Evolutionary conservation across 768 basidiomycete genomes (phyloP).

Genomic region (Gloeophyllum trabeum): DNA sequence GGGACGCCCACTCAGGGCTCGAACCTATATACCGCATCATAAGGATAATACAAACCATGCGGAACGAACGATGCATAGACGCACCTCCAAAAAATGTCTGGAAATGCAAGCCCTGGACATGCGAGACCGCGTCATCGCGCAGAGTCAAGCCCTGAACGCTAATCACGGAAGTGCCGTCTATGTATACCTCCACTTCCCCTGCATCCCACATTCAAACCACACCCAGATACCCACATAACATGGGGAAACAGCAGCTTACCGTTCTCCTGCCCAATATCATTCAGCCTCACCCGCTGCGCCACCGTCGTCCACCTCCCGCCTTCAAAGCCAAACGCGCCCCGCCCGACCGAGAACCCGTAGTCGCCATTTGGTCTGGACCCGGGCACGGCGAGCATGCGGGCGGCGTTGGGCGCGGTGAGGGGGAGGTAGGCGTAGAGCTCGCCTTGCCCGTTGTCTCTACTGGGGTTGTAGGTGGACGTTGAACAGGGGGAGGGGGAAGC

Average conservation of each 20-base stretch:
- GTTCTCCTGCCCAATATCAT: constrained; percentile 44
- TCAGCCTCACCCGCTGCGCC: constrained; percentile 51
- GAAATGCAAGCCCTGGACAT: constrained; percentile 60
- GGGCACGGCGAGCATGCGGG: constrained; percentile 31
- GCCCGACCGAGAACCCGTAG: constrained; percentile 57
- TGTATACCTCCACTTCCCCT: constrained; percentile 60
- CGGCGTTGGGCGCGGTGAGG: constrained; percentile 29
- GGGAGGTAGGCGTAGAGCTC: constrained; percentile 69
- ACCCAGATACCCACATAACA: neutral
- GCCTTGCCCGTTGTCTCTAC: constrained; percentile 37
- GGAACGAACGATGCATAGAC: constrained; percentile 5
- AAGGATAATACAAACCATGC: too few species aligned
- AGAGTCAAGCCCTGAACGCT: constrained; percentile 35
- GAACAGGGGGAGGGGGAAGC: constrained; percentile 3
- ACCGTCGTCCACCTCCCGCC: constrained; percentile 57
- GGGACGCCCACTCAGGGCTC: constrained; percentile 47
- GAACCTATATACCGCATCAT: constrained; percentile 25
- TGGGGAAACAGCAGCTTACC: constrained; percentile 27
- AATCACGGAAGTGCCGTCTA: constrained; percentile 51
- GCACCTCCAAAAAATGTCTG: constrained; percentile 74
- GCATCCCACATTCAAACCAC: too few species aligned
- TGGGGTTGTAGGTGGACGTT: neutral
- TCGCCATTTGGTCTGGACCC: constrained; percentile 34
- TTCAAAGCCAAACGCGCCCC: constrained; percentile 51
- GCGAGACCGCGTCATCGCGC: constrained; percentile 24